Evolutionary conservation across 2,329 filamentous ascomycete genomes (phyloP).

Genomic region (Periconia macrospinosa): DNA sequence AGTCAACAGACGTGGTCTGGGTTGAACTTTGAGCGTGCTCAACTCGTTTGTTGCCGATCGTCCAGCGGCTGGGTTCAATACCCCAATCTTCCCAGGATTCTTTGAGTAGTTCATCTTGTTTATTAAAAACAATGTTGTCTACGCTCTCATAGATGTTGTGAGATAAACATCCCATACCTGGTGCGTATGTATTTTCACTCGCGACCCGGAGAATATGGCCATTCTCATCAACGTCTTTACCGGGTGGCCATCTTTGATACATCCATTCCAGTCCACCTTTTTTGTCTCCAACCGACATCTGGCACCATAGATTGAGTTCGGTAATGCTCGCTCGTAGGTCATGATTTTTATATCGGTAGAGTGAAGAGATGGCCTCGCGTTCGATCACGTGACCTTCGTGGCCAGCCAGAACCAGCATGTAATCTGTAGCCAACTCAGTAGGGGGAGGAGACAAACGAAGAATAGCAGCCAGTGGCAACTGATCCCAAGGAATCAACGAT

Average conservation of each 20-base stretch:
- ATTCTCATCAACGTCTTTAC: slow-evolving; percentile 67
- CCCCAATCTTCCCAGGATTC: slow-evolving; percentile 71
- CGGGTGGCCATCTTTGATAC: slow-evolving; percentile 73
- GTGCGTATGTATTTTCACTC: slow-evolving; percentile 76
- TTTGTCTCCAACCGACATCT: slow-evolving; percentile 89
- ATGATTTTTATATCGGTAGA: slow-evolving; percentile 69
- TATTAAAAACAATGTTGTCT: slow-evolving; percentile 43
- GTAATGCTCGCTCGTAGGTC: slow-evolving; percentile 81
- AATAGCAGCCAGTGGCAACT: slow-evolving; percentile 80
- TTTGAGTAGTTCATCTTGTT: slow-evolving; percentile 64
- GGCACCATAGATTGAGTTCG: slow-evolving; percentile 95
- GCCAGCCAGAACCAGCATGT: slow-evolving; percentile 79
- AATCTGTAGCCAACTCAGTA: slow-evolving; percentile 70
- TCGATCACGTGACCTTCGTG: slow-evolving; percentile 83
- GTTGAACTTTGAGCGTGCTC: slow-evolving; percentile 43
- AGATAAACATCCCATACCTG: slow-evolving; percentile 75
- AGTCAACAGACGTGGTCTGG: slow-evolving; percentile 23
- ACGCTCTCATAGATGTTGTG: slow-evolving; percentile 58
- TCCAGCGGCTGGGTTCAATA: slow-evolving; percentile 63
- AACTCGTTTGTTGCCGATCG: not conserved
- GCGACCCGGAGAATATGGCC: slow-evolving; percentile 74
- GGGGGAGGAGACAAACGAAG: slow-evolving; percentile 73
- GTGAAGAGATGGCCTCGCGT: slow-evolving; percentile 65
- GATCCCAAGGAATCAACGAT: slow-evolving; percentile 72
- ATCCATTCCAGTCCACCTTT: slow-evolving; percentile 91